A percentile compares a stretch with the other conserved stretches of the same genome.
Conservation (phyloP, 495 filamentous ascomycete genomes). For the Evernia prunastri region DNA sequence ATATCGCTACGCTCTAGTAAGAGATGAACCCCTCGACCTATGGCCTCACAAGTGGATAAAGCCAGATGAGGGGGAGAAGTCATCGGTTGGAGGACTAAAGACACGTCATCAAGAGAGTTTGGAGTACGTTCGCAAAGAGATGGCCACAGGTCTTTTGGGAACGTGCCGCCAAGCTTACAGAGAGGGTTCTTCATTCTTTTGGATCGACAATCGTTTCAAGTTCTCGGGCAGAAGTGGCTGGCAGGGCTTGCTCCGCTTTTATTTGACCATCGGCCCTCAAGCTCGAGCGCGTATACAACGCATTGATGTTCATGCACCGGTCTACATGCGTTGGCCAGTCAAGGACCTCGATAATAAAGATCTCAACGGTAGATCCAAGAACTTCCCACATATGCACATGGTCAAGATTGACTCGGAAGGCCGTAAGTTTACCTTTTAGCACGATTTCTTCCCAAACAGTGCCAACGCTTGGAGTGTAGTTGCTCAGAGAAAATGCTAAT, state of each 20-base stretch:
- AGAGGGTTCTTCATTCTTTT: slow-evolving; percentile 22
- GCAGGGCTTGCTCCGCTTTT: slow-evolving; percentile 26
- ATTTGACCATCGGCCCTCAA: slow-evolving; percentile 24
- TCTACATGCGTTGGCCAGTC: slow-evolving; percentile 23
- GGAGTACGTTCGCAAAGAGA: slow-evolving; percentile 22
- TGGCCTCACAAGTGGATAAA: slow-evolving; percentile 26
- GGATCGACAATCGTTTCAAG: slow-evolving; percentile 21
- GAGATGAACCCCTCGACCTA: slow-evolving; percentile 23
- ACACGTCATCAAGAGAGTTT: slow-evolving; percentile 24
- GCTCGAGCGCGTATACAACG: slow-evolving; percentile 21
- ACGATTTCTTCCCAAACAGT: not conserved
- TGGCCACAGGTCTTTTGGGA: slow-evolving; percentile 23
- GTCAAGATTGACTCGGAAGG: slow-evolving; percentile 23
- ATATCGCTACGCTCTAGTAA: slow-evolving; percentile 29
- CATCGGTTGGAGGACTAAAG: slow-evolving; percentile 16
- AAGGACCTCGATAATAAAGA: slow-evolving; percentile 23
- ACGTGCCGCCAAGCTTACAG: slow-evolving; percentile 23
- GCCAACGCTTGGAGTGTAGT: not conserved
- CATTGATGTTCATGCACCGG: slow-evolving; percentile 23
- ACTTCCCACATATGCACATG: slow-evolving; percentile 26
- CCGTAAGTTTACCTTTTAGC: not conserved
- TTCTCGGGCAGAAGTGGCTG: slow-evolving; percentile 25
- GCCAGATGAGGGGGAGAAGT: slow-evolving; percentile 5
- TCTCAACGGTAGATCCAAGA: slow-evolving; percentile 25
- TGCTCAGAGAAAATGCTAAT: not conserved